These are phyloP conservation scores for Jamesozyma spencerorum DNA, from an alignment of 805 yeast genomes.

Conservation along the genomic window DNA sequence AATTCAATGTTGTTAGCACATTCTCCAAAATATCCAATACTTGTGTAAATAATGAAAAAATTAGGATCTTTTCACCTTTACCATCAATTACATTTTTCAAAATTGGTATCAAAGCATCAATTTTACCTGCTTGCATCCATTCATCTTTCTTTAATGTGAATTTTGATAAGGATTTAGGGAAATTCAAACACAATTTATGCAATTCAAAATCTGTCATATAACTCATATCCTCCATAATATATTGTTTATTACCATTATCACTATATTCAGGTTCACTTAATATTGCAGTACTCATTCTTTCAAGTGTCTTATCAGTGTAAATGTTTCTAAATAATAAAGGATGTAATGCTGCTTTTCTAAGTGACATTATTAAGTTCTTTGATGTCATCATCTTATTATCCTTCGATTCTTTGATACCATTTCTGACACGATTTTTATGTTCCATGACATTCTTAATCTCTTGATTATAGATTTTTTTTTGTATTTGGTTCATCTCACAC, in stretches of 20 bases:
- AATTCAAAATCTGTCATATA: conserved; percentile 90
- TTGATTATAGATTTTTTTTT: conserved; percentile 49
- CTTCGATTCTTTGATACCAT: conserved; percentile 18
- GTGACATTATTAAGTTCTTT: conserved; percentile 72
- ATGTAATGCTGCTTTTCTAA: conserved; percentile 88
- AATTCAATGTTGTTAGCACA: conserved; percentile 52
- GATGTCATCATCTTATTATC: conserved; percentile 26
- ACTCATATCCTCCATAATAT: conserved; percentile 86
- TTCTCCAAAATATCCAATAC: conserved; percentile 79
- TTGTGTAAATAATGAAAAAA: conserved; percentile 90
- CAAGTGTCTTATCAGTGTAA: conserved; percentile 48
- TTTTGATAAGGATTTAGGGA: conserved; percentile 52
- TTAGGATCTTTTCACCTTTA: conserved; percentile 55
- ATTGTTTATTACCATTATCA: conserved; percentile 62
- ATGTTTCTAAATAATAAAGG: conserved; percentile 71
- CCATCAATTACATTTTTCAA: conserved; percentile 44
- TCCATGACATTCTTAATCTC: conserved; percentile 40
- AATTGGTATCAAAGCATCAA: conserved; percentile 45
- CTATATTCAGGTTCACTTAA: conserved; percentile 71
- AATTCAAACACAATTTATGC: conserved; percentile 60
- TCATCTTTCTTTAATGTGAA: conserved; percentile 45
- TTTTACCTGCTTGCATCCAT: conserved; percentile 68
- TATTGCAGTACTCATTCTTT: conserved; percentile 65
- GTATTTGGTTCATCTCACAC: conserved; percentile 54
- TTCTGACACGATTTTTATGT: conserved; percentile 12